These are phyloP conservation scores for Ogataea philodendri DNA, from an alignment of 805 yeast genomes.

Conservation along the genomic window DNA sequence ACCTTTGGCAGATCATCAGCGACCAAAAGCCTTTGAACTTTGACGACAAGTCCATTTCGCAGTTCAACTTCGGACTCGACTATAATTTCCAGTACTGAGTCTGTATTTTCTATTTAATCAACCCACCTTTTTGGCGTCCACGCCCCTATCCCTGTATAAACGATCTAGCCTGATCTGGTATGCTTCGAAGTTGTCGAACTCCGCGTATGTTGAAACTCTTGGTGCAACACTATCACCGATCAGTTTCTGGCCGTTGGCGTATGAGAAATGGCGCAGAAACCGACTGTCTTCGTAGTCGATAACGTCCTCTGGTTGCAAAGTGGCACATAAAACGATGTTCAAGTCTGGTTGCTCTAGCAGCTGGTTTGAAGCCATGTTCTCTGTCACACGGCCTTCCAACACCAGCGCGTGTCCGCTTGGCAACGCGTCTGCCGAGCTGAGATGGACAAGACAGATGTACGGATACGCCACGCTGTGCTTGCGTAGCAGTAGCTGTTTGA, in stretches of 20 bases:
- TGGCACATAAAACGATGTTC: conserved; percentile 27
- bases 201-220: conserved; percentile 12
- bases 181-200: conserved; percentile 23
- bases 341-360: conserved; percentile 4
- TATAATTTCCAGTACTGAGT: conserved; percentile 8
- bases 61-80: conserved; percentile 14
- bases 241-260: conserved; percentile 16
- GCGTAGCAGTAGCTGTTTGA: conserved; percentile 14
- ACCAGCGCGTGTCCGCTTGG: conserved; percentile 39
- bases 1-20: conserved; percentile 23
- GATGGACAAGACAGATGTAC: conserved; percentile 26
- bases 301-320: conserved; percentile 28
- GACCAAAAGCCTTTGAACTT: conserved; percentile 18
- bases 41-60: conserved; percentile 9
- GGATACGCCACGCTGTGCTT: conserved; percentile 30
- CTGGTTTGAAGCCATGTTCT: conserved; percentile 39
- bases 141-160: conserved; percentile 16
- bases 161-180: conserved; percentile 27
- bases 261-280: conserved; percentile 16
- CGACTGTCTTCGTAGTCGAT: conserved; percentile 27
- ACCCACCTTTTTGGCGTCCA: neutral
- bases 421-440: conserved; percentile 17
- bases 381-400: conserved; percentile 40
- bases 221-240: conserved; percentile 13
- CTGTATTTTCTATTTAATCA: neutral